Evolutionary conservation across 2,329 filamentous ascomycete species (phyloP).

Genomic region (Didymella arachidicola): DNA sequence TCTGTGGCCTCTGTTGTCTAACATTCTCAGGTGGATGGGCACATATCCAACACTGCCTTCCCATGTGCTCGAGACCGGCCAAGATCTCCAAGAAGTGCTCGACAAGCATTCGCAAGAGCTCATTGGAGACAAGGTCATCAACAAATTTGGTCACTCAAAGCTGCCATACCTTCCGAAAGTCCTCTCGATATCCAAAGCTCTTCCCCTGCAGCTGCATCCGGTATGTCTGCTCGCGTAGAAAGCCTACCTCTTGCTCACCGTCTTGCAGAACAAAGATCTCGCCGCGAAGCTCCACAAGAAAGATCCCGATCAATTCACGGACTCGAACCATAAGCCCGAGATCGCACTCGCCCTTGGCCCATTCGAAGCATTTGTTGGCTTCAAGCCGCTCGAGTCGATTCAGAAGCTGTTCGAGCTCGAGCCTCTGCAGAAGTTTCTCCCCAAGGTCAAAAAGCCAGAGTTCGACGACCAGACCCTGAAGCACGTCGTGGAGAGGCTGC

Average conservation of each 20-base stretch:
- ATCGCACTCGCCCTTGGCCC: conserved; percentile 75
- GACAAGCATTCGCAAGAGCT: conserved; percentile 68
- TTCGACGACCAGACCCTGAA: conserved; percentile 68
- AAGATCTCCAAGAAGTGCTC: conserved; percentile 70
- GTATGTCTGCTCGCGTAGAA: conserved; percentile 28
- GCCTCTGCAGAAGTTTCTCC: conserved; percentile 63
- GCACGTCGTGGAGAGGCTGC: conserved; percentile 62
- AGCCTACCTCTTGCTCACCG: conserved; percentile 12
- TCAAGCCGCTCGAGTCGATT: conserved; percentile 71
- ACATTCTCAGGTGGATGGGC: conserved; percentile 68
- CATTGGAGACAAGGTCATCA: conserved; percentile 67
- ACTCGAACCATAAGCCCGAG: conserved; percentile 81
- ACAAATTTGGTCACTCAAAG: conserved; percentile 68
- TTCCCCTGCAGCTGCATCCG: conserved; percentile 78
- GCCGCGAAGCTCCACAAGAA: conserved; percentile 69
- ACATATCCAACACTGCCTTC: conserved; percentile 77
- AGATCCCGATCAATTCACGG: conserved; percentile 71
- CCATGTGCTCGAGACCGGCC: conserved; percentile 67
- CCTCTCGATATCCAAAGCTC: conserved; percentile 76
- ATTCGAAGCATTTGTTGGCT: conserved; percentile 80
- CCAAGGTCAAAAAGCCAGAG: conserved; percentile 48
- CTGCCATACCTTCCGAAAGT: conserved; percentile 79
- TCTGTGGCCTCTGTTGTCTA: neutral
- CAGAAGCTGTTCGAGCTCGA: conserved; percentile 64
- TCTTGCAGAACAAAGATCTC: conserved; percentile 65